phyloP scores from a whole-genome alignment of 768 basidiomycete genomes.

The Leccinum longicurvipes region DNA sequence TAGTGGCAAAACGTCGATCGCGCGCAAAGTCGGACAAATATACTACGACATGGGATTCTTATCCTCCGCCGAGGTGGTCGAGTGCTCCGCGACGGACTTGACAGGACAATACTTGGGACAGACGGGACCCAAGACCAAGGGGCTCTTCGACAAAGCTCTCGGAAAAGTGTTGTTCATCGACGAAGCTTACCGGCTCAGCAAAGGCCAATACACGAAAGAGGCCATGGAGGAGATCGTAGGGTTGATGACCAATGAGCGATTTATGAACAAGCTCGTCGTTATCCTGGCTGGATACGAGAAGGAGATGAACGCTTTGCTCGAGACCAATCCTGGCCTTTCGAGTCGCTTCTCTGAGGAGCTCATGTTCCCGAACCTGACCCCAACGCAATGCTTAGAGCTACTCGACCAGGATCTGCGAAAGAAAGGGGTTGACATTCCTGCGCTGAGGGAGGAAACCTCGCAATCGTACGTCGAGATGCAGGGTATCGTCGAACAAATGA shows the following conservation, averaged over 20 bases:
- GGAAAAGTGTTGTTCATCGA: background rate
- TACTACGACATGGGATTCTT: background rate
- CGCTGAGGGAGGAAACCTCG: background rate
- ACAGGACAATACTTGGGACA: background rate
- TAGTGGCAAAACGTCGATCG: background rate
- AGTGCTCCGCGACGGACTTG: background rate
- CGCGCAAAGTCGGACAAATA: background rate
- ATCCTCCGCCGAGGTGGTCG: background rate
- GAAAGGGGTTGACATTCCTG: background rate
- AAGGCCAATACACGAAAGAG: background rate
- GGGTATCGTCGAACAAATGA: background rate
- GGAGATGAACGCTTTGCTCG: background rate
- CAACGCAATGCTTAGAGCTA: background rate
- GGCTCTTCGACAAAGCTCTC: background rate
- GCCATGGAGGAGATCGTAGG: background rate
- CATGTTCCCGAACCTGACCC: background rate
- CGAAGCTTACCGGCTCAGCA: background rate
- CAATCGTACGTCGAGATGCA: background rate
- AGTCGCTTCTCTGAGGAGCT: background rate
- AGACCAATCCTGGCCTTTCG: background rate
- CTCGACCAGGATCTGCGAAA: background rate
- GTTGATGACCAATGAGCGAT: background rate
- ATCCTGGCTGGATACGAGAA: background rate
- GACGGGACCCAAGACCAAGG: background rate
- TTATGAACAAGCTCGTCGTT: background rate